Percentiles rank a stretch among this genome's conserved stretches.
These are phyloP conservation scores for Simplicillium sp. DNA, from an alignment of 2,329 filamentous ascomycete genomes.

Conservation along the genomic window DNA sequence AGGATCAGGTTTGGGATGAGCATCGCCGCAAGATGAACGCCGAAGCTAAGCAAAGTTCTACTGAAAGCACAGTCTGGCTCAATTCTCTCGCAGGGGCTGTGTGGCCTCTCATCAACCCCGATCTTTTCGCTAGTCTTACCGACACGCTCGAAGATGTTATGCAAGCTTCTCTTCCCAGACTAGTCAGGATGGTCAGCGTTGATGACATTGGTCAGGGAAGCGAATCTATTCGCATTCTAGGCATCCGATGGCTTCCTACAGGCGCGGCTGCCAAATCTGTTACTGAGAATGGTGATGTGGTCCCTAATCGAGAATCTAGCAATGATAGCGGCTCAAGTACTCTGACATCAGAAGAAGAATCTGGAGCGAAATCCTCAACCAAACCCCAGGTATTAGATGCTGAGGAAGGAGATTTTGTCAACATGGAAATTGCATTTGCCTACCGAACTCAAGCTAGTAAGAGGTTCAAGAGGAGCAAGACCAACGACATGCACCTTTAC, in stretches of 20 bases:
- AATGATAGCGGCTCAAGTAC: conserved; percentile 15
- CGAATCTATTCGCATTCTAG: conserved; percentile 60
- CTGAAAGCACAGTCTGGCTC: conserved; percentile 63
- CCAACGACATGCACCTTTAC: conserved; percentile 52
- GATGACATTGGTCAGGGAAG: conserved; percentile 70
- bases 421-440: conserved; percentile 65
- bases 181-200: conserved; percentile 65
- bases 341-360: conserved; percentile 24
- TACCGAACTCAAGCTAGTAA: conserved; percentile 57
- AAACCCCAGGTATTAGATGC: conserved; percentile 56
- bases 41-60: conserved; percentile 30
- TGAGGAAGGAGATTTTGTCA: conserved; percentile 70
- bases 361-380: conserved; percentile 25
- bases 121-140: conserved; percentile 58
- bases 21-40: conserved; percentile 41
- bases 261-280: conserved; percentile 45
- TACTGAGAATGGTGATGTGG: conserved; percentile 8
- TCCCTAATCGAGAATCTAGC: conserved; percentile 26
- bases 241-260: conserved; percentile 62
- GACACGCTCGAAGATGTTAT: conserved; percentile 72
- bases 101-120: conserved; percentile 69
- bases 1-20: conserved; percentile 62
- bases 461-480: conserved; percentile 57
- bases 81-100: conserved; percentile 59
- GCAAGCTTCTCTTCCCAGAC: conserved; percentile 62